Base-by-base conservation (phyloP, 2,329 filamentous ascomycete species). In the Colletotrichum noveboracense region DNA sequence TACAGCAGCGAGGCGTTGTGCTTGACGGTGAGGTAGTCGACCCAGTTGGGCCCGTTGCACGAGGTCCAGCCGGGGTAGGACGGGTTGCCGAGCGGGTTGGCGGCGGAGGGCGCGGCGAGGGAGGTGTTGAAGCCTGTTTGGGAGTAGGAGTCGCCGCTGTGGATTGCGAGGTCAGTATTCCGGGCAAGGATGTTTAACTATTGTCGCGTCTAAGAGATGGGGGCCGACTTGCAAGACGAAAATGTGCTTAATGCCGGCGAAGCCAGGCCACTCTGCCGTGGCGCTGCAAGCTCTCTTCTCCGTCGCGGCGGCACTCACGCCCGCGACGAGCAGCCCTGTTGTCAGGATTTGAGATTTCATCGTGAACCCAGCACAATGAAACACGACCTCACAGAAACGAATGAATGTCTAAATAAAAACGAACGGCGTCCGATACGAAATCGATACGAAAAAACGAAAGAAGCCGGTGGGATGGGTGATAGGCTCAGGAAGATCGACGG, bases 31-130 rank as follows among this genome's bases (percentile, higher is more conserved):
- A 91, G 81, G 73, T 85, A 87, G 60, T 86, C 89, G 38, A 90
- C 84, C 89, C 88, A 91, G 78, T 91, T 90, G 26, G 84, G 80
- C 13, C 89, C 89, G 26, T 88, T 88, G 7, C 86, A 83, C 1
- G 87, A 86, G 26, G 89, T 90, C 77, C 82, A 88, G 26, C 89
- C 87, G 0, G 88, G 89, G 76, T 89, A 91, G 0, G 84, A 77
- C 0, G 92, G 92, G 78, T 94, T 94, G 1, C 92, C 92, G 60
- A 94, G 85, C 0, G 92, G 91, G 77, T 93, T 92, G 1, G 84
- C 81, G 3, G 85, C 77, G 9, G 86, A 88, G 2, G 92, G 91
- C 48, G 91, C 87, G 1, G 86, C 82, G 26, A 86, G 85, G 13
- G 83, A 87, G 56, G 88, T 83, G 74, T 92, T 83, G 82, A 94